Conservation (phyloP, 2,329 filamentous ascomycete genomes). For the Fusarium liriodendri region DNA sequence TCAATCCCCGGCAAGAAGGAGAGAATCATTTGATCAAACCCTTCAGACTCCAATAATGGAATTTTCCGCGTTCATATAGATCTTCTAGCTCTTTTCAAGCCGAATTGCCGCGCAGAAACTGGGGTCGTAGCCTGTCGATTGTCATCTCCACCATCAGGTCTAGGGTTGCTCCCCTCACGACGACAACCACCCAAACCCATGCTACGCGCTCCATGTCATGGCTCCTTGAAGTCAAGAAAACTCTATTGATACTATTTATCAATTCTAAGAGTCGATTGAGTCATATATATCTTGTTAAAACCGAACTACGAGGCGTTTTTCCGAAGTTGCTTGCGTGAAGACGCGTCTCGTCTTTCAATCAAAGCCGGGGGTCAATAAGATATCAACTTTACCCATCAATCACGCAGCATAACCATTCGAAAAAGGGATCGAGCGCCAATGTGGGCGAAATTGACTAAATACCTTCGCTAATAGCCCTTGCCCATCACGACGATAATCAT, state of each 20-base stretch:
- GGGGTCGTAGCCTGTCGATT: background rate
- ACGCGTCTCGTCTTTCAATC: background rate
- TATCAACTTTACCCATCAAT: too few species aligned
- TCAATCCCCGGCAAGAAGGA: background rate
- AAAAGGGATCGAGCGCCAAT: background rate
- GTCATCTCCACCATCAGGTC: background rate
- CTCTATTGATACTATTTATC: background rate
- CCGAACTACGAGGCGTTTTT: background rate
- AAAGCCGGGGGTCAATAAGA: background rate
- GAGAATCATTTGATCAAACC: background rate
- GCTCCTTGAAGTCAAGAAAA: background rate
- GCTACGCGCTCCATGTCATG: background rate
- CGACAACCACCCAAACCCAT: background rate
- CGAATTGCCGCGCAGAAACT: background rate
- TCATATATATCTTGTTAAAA: background rate
- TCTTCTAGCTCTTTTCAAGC: background rate
- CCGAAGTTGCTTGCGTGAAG: background rate
- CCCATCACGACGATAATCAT: background rate
- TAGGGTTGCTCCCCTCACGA: background rate
- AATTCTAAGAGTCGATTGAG: background rate
- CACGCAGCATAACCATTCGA: background rate
- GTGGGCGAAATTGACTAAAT: background rate
- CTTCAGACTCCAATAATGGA: accelerated
- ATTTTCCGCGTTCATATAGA: background rate
- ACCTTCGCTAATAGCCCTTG: too few species aligned